Conservation (phyloP, 139 green algal species). For the Helicosporidium sp. region DNA sequence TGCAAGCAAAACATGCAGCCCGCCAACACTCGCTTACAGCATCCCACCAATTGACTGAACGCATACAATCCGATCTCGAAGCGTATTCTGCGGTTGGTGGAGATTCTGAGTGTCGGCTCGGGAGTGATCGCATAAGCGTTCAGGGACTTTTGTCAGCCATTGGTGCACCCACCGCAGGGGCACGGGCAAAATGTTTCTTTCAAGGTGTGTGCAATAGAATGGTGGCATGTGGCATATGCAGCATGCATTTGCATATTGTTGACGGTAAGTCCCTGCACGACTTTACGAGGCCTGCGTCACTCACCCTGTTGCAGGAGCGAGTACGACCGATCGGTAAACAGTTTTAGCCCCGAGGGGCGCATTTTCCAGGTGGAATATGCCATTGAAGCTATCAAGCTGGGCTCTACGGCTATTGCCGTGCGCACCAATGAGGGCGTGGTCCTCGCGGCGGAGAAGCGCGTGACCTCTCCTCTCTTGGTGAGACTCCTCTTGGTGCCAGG, state of each 20-base stretch:
- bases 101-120: too few species aligned
- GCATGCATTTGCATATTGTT: not conserved
- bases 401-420: slow-evolving; percentile 92
- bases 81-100: too few species aligned
- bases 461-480: slow-evolving; percentile 86
- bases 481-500: not conserved
- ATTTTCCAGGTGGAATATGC: slow-evolving; percentile 99
- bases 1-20: too few species aligned
- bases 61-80: too few species aligned
- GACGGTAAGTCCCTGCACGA: too few species aligned
- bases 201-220: not conserved
- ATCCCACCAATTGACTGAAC: too few species aligned
- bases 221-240: not conserved
- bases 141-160: too few species aligned
- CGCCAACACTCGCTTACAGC: too few species aligned
- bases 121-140: too few species aligned
- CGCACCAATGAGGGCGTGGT: slow-evolving; percentile 74
- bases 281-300: not conserved
- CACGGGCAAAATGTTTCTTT: too few species aligned
- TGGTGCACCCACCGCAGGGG: too few species aligned
- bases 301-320: not conserved
- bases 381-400: slow-evolving; percentile 97
- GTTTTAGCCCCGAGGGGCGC: slow-evolving; percentile 55
- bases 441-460: slow-evolving; percentile 89
- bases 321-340: not conserved